Evolutionary conservation across 2,329 filamentous ascomycete species (phyloP).

Genomic region (Pestalotiopsis sp.): DNA sequence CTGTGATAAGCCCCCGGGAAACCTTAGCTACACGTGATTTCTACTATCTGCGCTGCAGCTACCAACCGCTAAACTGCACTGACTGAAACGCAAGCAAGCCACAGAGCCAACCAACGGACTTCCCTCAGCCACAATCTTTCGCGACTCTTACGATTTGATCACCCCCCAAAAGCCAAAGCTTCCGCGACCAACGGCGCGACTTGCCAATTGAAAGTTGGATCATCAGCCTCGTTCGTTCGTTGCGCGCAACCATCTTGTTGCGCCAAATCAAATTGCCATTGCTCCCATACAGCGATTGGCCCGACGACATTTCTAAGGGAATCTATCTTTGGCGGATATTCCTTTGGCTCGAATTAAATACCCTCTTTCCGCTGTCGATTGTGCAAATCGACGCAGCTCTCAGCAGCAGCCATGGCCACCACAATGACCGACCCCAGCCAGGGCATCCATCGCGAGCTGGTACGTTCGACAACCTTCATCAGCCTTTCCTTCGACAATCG

Average conservation of each 20-base stretch:
- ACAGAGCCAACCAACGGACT: too few relatives aligned
- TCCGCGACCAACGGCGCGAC: neutral
- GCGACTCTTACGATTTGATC: neutral
- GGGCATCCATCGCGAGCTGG: slow-evolving; percentile 46
- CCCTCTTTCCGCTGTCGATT: neutral
- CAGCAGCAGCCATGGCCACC: slow-evolving; percentile 24
- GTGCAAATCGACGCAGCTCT: slow-evolving; percentile 2
- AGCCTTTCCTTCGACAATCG: neutral
- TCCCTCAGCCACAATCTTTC: neutral
- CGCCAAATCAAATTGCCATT: neutral
- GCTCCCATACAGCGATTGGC: neutral
- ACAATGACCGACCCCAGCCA: slow-evolving; percentile 47
- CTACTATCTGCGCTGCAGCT: neutral
- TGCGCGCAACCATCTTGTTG: neutral
- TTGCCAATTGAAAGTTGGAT: slow-evolving; percentile 5
- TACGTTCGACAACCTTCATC: slow-evolving; percentile 23
- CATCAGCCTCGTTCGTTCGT: slow-evolving; percentile 14
- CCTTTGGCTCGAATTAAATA: neutral
- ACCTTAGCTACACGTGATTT: neutral
- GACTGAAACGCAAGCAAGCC: neutral
- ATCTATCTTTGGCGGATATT: neutral
- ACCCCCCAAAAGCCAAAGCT: neutral
- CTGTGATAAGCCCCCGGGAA: too few relatives aligned
- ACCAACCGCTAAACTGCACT: too few relatives aligned
- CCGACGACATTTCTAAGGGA: neutral